Base-by-base conservation (phyloP, 2,329 filamentous ascomycete genomes). In the Neofusicoccum sp. region DNA sequence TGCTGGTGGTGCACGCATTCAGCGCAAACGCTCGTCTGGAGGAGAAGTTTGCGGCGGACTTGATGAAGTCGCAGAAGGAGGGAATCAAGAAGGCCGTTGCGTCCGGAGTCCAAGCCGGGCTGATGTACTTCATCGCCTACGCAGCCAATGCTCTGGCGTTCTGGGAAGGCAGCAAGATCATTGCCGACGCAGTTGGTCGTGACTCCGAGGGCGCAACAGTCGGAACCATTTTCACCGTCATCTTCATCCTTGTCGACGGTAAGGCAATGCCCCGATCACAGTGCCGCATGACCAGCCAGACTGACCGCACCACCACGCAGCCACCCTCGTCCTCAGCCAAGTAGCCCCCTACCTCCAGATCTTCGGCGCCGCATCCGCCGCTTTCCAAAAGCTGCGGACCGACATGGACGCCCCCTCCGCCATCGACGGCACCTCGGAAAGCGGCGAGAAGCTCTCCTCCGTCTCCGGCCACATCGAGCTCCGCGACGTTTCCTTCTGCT, bases 71-170 rank as follows among this genome's bases (percentile, higher is more conserved):
- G 3, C 77, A 80, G 49, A 76, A 72, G 8, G 78, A 82, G 26
- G 85, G 81, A 2, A 78, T 85, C 62, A 83, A 84, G 63, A 89
- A 88, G 68, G 81, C 84, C 0, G 71, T 80, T 1, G 78, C 81
- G 0, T 78, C 82, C 28, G 87, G 82, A 3, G 70, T 83, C 0
- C 85, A 88, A 67, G 79, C 84, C 6, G 86, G 86, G 8, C 70
- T 83, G 14, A 74, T 89, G 6, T 89, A 88, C 69, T 89, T 89
- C 64, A 83, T 89, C 64, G 84, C 86, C 3, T 89, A 87, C 64
- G 81, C 84, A 2, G 85, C 85, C 6, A 89, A 89, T 68, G 85
- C 84, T 1, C 76, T 89, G 12, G 85, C 86, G 0, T 89, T 88
- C 68, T 89, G 86, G 85, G 82, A 88, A 69, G 87, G 86, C 49